Conservation (phyloP, 2,329 filamentous ascomycete genomes). For the Tolypocladium endophyticum region DNA sequence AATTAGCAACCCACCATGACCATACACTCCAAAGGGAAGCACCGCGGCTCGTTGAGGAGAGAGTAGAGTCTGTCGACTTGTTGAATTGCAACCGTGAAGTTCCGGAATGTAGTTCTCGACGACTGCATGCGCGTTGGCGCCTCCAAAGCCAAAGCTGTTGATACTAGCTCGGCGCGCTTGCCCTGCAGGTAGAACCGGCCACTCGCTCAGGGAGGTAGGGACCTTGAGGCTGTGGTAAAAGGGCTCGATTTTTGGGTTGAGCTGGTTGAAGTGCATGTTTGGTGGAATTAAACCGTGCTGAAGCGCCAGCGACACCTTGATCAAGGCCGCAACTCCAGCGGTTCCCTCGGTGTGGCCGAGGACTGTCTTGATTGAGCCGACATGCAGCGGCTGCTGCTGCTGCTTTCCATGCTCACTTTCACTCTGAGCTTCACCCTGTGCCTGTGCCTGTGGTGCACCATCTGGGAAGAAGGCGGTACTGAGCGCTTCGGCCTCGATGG, state of each 20-base stretch:
- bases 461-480: too few relatives aligned
- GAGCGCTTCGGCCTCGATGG: conserved; percentile 18
- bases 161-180: conserved; percentile 10
- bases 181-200: conserved; percentile 7
- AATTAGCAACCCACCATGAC: too few relatives aligned
- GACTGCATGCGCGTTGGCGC: too few relatives aligned
- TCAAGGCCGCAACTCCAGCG: conserved; percentile 11
- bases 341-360: conserved; percentile 15
- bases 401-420: too few relatives aligned
- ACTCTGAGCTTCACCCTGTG: too few relatives aligned
- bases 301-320: conserved; percentile 8
- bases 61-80: too few relatives aligned
- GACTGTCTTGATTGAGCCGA: conserved; percentile 15
- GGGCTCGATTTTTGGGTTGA: conserved; percentile 15
- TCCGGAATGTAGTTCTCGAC: too few relatives aligned
- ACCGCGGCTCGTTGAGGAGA: too few relatives aligned
- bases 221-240: conserved; percentile 13
- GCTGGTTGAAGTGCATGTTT: conserved; percentile 16
- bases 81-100: too few relatives aligned
- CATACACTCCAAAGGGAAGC: too few relatives aligned
- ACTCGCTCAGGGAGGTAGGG: conserved; percentile 7
- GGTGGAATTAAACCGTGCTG: conserved; percentile 13
- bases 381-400: conserved; percentile 21
- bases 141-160: conserved; percentile 29
- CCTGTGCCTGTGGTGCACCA: too few relatives aligned